Percentiles rank a stretch among this genome's conserved stretches.
phyloP scores from a whole-genome alignment of 306 rosid species.

The Pterocarpus macrocarpus region DNA sequence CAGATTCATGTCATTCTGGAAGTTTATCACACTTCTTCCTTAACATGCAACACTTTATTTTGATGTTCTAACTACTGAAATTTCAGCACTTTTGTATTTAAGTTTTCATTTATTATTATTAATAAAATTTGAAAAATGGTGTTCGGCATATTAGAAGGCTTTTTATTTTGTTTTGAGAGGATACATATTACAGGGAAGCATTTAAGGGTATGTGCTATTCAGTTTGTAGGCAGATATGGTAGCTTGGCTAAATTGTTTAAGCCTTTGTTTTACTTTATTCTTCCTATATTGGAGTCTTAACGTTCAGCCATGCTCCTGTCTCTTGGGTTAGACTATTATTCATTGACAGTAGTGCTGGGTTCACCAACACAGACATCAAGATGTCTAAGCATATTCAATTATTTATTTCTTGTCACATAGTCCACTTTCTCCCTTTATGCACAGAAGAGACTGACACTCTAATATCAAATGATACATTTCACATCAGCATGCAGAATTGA shows the following conservation, averaged over 20 bases:
- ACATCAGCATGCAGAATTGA: background rate
- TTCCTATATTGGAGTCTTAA: background rate
- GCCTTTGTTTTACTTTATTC: constrained; percentile 1
- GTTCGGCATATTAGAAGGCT: background rate
- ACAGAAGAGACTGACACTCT: background rate
- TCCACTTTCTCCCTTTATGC: background rate
- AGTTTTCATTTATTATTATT: background rate
- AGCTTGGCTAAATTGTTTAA: background rate
- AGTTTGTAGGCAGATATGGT: constrained; percentile 9
- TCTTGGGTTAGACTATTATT: background rate
- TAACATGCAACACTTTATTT: background rate
- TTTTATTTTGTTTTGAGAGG: background rate
- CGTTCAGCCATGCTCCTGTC: background rate
- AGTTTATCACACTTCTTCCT: constrained; percentile 1
- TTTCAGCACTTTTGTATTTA: background rate
- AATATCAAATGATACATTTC: background rate
- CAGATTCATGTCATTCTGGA: background rate
- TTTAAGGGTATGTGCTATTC: background rate
- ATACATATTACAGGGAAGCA: constrained; percentile 3
- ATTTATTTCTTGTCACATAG: constrained; percentile 21
- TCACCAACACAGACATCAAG: background rate
- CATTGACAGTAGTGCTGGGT: constrained; percentile 15
- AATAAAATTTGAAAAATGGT: background rate
- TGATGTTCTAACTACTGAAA: background rate
- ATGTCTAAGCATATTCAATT: background rate